These are phyloP conservation scores for Leishmania turanica DNA, from an alignment of 208 protist species.

Conservation along the genomic window DNA sequence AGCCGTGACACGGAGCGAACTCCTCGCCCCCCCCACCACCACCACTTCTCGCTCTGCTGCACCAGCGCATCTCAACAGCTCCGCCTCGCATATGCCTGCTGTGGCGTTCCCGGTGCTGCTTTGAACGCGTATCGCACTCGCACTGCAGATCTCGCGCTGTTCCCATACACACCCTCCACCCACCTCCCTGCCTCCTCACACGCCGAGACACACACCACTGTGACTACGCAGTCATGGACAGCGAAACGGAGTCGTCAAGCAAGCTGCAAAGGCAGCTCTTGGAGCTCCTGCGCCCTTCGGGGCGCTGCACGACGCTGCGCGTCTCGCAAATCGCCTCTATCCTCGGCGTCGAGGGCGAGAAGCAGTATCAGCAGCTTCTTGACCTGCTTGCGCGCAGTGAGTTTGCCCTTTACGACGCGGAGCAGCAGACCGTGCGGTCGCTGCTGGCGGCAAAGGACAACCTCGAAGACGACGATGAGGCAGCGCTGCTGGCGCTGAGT, in stretches of 20 bases:
- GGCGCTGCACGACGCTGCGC: constrained; percentile 30
- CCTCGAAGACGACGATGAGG: constrained; percentile 18
- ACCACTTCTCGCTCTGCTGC: neutral
- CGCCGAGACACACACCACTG: neutral
- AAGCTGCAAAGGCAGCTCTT: constrained; percentile 42
- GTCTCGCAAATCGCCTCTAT: constrained; percentile 53
- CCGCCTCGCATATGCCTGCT: neutral
- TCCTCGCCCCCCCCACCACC: neutral
- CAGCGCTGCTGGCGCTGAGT: constrained; percentile 26
- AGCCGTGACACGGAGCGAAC: neutral
- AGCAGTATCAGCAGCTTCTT: constrained; percentile 11
- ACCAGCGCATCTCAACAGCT: neutral
- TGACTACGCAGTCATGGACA: constrained; percentile 41
- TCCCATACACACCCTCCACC: neutral
- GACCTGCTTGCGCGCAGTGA: constrained; percentile 25
- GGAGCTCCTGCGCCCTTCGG: constrained; percentile 42
- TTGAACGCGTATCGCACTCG: neutral
- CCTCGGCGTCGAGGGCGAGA: constrained; percentile 36
- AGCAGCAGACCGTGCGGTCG: constrained; percentile 21
- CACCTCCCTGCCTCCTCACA: neutral
- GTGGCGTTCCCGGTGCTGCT: neutral
- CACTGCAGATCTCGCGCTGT: neutral
- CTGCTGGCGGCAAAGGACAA: neutral
- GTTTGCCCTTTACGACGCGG: constrained; percentile 23
- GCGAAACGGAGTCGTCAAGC: constrained; percentile 34